Percentiles rank a stretch among this genome's conserved stretches.
phyloP scores from a whole-genome alignment of 495 filamentous ascomycete genomes.

The Neurospora sp. region DNA sequence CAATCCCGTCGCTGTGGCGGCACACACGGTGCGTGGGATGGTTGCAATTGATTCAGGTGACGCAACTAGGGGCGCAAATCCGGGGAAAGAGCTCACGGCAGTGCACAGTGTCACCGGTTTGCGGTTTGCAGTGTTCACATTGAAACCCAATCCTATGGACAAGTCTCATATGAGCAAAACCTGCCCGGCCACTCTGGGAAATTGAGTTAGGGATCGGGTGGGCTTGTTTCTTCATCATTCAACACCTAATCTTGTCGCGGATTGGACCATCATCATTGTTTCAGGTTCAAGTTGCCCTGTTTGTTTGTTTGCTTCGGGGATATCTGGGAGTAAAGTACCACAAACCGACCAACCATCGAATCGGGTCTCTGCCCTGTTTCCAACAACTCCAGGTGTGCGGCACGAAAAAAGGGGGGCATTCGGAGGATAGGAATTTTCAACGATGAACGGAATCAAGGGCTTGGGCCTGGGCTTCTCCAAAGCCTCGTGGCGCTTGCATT shows the following conservation, averaged over 20 bases:
- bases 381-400: background rate
- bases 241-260: background rate
- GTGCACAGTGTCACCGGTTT: no score
- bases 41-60: background rate
- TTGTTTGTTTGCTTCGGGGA: background rate
- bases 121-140: background rate
- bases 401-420: background rate
- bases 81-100: background rate
- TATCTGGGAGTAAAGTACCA: background rate
- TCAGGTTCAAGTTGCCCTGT: background rate
- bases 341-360: background rate
- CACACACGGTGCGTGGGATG: background rate
- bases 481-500: constrained; percentile 34
- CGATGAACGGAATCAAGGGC: background rate
- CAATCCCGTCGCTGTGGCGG: background rate
- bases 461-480: constrained; percentile 15
- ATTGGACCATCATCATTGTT: background rate
- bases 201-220: background rate
- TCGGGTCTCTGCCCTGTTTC: background rate
- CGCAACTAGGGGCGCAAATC: background rate
- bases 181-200: background rate
- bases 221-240: background rate
- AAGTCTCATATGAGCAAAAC: background rate
- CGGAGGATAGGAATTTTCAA: background rate
- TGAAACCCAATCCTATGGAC: background rate